Evolutionary conservation across 192 early-diverging fungal species (phyloP), one percentile per base, ranked within the genome.

Genomic region (Mortierella hygrophila): DNA sequence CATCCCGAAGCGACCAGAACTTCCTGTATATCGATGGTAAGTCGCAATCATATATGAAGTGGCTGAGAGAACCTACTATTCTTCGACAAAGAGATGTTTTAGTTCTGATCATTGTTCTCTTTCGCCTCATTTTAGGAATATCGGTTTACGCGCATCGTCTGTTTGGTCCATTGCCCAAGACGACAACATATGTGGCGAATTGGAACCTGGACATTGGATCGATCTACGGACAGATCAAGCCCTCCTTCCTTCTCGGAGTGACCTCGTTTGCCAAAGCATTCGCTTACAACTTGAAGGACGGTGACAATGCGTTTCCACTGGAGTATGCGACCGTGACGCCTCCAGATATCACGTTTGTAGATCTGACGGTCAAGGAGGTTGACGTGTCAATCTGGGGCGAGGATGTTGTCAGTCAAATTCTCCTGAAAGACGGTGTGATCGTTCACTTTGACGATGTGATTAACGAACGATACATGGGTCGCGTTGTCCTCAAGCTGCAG

Each of bases 101-200:
- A 40, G 16, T 49, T 69, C 20, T 54, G 8, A 63, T 63, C 4
- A 18, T n/a, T 18, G 21, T 32, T 52, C 38, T 42, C 8, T 70
- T 37, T 35, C 18, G 26, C 38, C 37, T 57, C 21, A 41, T 54
- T 26, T 6, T 84, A 93, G 92, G 89, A 13, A 80, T 92, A 16
- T 90, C 89, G 40, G 85, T 93, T 40, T 89, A 92, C 65, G 93
- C 91, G 8, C 94, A 95, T 82, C 90, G 94, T 40, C 75, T 96
- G 1, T 95, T 93, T 77, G 96, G 95, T 7, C 94, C 93, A 3
- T 78, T 89, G 7, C 96, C 96, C 21, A 91, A 92, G 49, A 92
- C 82, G 23, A 76, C 89, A 3, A 92, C 92, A 7, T 97, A 95
- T 82, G 92, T 94, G 10, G 90, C 91, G 41, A 93, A 95, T 83